These are phyloP conservation scores for Clarkia xantiana DNA, from an alignment of 345 rosid species.

Conservation along the genomic window DNA sequence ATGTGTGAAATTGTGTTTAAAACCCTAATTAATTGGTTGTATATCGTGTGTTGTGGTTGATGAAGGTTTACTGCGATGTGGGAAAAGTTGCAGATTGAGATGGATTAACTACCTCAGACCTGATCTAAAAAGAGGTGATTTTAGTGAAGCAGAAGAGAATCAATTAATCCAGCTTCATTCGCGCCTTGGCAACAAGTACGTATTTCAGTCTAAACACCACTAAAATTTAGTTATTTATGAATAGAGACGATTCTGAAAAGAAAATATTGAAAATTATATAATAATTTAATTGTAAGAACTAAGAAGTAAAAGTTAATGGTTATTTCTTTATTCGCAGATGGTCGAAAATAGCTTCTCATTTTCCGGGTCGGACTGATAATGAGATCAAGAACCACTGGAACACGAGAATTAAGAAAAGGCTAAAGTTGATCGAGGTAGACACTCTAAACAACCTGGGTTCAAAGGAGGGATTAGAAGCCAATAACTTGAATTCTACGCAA, in stretches of 20 bases:
- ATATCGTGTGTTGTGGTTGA: neutral
- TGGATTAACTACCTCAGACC: slow-evolving; percentile 94
- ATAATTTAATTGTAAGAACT: too few relatives aligned
- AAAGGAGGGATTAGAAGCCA: too few relatives aligned
- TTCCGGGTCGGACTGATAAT: slow-evolving; percentile 86
- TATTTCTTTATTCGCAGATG: slow-evolving; percentile 28
- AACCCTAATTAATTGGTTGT: neutral
- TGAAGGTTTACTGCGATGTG: slow-evolving; percentile 70
- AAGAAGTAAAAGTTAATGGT: neutral
- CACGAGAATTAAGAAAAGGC: slow-evolving; percentile 70
- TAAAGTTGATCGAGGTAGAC: slow-evolving; percentile 60
- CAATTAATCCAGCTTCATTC: slow-evolving; percentile 71
- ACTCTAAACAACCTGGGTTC: too few relatives aligned
- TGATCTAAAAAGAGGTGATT: slow-evolving; percentile 73
- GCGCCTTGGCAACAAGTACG: slow-evolving; percentile 63
- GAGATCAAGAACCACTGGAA: slow-evolving; percentile 98
- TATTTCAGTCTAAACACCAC: neutral
- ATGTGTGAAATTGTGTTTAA: neutral
- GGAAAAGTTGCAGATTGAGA: slow-evolving; percentile 81
- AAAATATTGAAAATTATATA: too few relatives aligned
- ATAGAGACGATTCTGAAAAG: neutral
- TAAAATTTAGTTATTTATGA: neutral
- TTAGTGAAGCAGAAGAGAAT: slow-evolving; percentile 68
- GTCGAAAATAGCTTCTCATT: slow-evolving; percentile 85
- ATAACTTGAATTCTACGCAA: too few relatives aligned